Conservation (phyloP, 495 filamentous ascomycete genomes). For the Aspergillus baeticus region DNA sequence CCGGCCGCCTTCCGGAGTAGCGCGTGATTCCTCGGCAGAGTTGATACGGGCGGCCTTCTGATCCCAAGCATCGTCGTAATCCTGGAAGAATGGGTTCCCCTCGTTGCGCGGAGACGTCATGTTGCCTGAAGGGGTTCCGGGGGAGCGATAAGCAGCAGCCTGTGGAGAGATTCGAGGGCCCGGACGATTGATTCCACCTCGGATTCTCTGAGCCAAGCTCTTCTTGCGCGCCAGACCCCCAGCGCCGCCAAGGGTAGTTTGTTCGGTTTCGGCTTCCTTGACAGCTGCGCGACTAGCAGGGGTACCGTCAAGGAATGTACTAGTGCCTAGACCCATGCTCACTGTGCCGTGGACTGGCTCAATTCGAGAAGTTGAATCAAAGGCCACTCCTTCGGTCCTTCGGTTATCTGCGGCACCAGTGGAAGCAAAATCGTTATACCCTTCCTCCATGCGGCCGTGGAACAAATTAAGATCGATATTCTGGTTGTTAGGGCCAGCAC, state of each 20-base stretch:
- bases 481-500: conserved; percentile 78
- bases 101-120: conserved; percentile 46
- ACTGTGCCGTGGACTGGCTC: conserved; percentile 81
- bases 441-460: conserved; percentile 80
- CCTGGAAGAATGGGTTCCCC: conserved; percentile 83
- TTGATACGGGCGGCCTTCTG: conserved; percentile 63
- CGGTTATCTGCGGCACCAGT: conserved; percentile 35
- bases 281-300: conserved; percentile 85
- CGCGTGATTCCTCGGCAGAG: conserved; percentile 45
- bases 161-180: conserved; percentile 52
- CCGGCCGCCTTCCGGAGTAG: conserved; percentile 30
- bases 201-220: conserved; percentile 83
- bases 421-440: conserved; percentile 72
- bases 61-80: conserved; percentile 74
- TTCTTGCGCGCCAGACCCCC: conserved; percentile 86
- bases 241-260: conserved; percentile 2
- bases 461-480: conserved; percentile 81
- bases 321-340: conserved; percentile 83
- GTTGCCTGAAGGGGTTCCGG: conserved; percentile 28
- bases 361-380: conserved; percentile 57
- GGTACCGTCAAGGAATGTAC: conserved; percentile 93
- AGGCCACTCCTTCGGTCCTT: conserved; percentile 45
- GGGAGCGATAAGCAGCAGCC: conserved; percentile 47
- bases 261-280: conserved; percentile 26
- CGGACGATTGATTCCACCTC: conserved; percentile 61